A percentile compares a stretch with the other conserved stretches of the same genome.
Conservation (phyloP, 2,329 filamentous ascomycete genomes). For the Ophidiomyces ophidiicola region DNA sequence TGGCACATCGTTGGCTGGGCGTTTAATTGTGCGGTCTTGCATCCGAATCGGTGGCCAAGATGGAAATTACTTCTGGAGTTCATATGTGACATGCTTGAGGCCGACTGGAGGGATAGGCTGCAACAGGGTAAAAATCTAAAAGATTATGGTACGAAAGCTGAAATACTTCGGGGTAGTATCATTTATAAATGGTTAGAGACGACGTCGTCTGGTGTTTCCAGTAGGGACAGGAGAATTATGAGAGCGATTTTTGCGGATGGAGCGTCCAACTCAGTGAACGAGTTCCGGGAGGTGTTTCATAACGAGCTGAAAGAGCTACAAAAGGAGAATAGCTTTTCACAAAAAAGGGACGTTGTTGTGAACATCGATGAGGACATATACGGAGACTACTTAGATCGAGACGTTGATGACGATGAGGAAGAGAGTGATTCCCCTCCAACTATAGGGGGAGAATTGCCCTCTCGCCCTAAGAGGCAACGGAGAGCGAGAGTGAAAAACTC, state of each 20-base stretch:
- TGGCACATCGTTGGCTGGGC: slow-evolving; percentile 87
- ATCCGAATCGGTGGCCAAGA: slow-evolving; percentile 63
- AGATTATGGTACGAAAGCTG: background rate
- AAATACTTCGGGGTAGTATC: slow-evolving; percentile 29
- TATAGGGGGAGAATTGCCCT: slow-evolving; percentile 14
- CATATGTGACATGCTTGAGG: slow-evolving; percentile 42
- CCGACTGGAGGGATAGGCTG: slow-evolving; percentile 32
- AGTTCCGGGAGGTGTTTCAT: slow-evolving; percentile 36
- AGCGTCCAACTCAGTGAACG: slow-evolving; percentile 23
- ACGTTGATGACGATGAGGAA: slow-evolving; percentile 27
- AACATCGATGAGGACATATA: slow-evolving; percentile 37
- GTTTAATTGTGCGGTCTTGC: slow-evolving; percentile 69
- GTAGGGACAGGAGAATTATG: slow-evolving; percentile 32
- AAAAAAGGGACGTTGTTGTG: slow-evolving; percentile 32
- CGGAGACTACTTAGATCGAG: slow-evolving; percentile 33
- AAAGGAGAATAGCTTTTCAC: slow-evolving; percentile 22
- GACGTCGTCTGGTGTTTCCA: slow-evolving; percentile 21
- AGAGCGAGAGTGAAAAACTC: slow-evolving; percentile 14
- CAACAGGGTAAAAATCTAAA: slow-evolving; percentile 15
- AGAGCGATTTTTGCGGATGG: slow-evolving; percentile 39
- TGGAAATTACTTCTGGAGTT: slow-evolving; percentile 73
- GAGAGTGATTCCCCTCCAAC: slow-evolving; percentile 10
- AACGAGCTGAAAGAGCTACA: slow-evolving; percentile 32
- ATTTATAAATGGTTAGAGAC: slow-evolving; percentile 33
- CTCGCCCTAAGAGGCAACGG: slow-evolving; percentile 25